Evolutionary conservation across 1,139 yeast species (phyloP), one percentile per base, ranked within the genome.

Genomic region (Saccharomyces hybrid): DNA sequence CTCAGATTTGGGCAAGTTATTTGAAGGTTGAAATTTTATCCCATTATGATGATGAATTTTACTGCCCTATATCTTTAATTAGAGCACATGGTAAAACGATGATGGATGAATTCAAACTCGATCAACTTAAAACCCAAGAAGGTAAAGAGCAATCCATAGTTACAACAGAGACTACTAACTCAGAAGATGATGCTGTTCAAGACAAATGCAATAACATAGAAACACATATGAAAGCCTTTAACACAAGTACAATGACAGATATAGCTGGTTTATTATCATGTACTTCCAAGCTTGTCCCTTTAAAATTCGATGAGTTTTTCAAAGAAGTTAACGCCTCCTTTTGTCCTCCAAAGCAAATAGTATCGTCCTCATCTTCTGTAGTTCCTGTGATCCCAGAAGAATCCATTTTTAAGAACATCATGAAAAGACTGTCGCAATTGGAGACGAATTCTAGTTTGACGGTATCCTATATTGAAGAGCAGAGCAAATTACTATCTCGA

Each of bases 51-150:
- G 78, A 81, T 62, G 97, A 91, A 67, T 90, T 82, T 66, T 91
- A 90, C 67, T 91, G 98, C 67, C 98, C 98, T 0, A 76, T 91
- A 5, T 86, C 96, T 0, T 70, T 90, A 14, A 77, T 90, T 1
- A 75, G 95, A 61, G 97, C 88, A 4, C 93, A 89, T 68, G 98
- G 98, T 2, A 88, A 88, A 59, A 91, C 97, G 0, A 91, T 91
- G 97, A 87, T 91, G 81, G 97, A 91, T 61, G 96, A 91, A 63
- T 86, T 86, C 65, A 87, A 77, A 61, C 77, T 77, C 50, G 88
- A 78, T 55, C 76, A 73, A 50, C 69, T 67, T 47, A 61, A 55
- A 26, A 11, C 51, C 11, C 34, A 48, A 30, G 32, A 50, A 30
- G 49, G 9, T 9, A 48, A 50, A 2, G 51, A 52, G 20, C 51